Base-by-base conservation (phyloP, 306 rosid genomes). In the Begonia masoniana region DNA sequence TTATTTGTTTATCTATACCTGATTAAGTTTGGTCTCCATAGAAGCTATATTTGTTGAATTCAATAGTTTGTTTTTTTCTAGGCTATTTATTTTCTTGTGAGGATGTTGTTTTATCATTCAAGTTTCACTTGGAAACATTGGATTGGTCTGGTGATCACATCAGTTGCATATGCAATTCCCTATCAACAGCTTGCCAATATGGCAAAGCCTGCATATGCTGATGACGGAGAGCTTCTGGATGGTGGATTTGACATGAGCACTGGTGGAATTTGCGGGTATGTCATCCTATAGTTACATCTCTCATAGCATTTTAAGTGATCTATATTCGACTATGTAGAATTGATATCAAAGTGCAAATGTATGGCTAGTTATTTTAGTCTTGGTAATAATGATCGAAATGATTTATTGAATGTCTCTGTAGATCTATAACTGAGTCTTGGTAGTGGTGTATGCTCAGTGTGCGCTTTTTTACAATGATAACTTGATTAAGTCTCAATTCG, bases 61-160 rank as follows among this genome's bases (percentile, higher is more conserved):
- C 3, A 4, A n/a, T n/a, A n/a, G 54, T 15, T 50, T 10, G 17
- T 6, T 17, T 50, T 14, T 50, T 10, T 50, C 12, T 17, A 62
- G 66, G 59, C 16, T 51, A 19, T 35, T 16, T 61, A 50, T 39
- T 60, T 73, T n/a, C 51, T 68, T 36, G n/a, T 67, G 52, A 76
- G 78, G 68, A 64, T 78, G 78, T 46, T 78, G 66, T 49, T 68
- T 57, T 71, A 75, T 67, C 76, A 82, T 74, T 82, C 92, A 12
- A 71, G 75, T 17, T 76, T 79, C 77, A 79, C 79, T 10, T 82
- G 86, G 86, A 79, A 79, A 74, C 86, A 82, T 62, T 82, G 83
- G 86, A 59, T 82, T 71, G 92, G 92, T 57, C 50, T 82, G 63
- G 39, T 60, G 64, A 52, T 82, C 66, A 82, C 86, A 59, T 79